A percentile compares a stretch with the other conserved stretches of the same genome.
These are phyloP conservation scores for Berberis vulgaris DNA, from an alignment of 164 flowering plant species.

Conservation along the genomic window DNA sequence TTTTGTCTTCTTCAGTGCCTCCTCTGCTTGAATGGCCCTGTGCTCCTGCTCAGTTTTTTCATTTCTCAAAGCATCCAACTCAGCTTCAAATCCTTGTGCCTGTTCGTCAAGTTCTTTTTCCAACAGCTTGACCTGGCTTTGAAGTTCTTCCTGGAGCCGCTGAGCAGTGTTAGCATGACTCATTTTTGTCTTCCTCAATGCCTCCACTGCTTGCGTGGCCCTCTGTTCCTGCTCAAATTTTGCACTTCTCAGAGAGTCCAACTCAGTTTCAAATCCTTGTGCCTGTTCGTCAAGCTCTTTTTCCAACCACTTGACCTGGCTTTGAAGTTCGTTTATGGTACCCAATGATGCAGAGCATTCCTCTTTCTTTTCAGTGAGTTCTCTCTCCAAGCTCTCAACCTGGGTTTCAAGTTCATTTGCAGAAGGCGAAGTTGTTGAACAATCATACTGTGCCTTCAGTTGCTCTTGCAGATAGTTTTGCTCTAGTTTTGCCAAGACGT, in stretches of 20 bases:
- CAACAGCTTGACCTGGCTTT: constrained; percentile 33
- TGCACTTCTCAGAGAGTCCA: constrained; percentile 41
- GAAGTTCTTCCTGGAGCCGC: constrained; percentile 76
- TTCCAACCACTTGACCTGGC: constrained; percentile 45
- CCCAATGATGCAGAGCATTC: constrained; percentile 35
- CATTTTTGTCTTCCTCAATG: constrained; percentile 53
- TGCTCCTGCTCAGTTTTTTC: constrained; percentile 88
- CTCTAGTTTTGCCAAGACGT: constrained; percentile 47
- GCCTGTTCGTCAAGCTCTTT: constrained; percentile 60
- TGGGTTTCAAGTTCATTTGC: constrained; percentile 44
- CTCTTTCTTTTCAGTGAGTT: constrained; percentile 34
- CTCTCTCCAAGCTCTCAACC: constrained; percentile 40
- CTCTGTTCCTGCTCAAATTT: constrained; percentile 91
- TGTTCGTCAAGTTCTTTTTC: constrained; percentile 65
- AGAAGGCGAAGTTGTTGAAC: constrained; percentile 30
- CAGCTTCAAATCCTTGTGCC: constrained; percentile 55
- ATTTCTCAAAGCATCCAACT: constrained; percentile 43
- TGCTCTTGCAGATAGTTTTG: constrained; percentile 61
- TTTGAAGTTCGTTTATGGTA: constrained; percentile 50
- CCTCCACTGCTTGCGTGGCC: constrained; percentile 82
- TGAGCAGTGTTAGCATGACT: constrained; percentile 73
- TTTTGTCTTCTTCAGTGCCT: constrained; percentile 52
- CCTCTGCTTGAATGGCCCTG: constrained; percentile 84
- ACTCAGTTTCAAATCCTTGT: constrained; percentile 56
- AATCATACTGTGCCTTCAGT: constrained; percentile 61